phyloP scores from a whole-genome alignment of 108 stramenopile species.

The Craspedostauros australis region DNA sequence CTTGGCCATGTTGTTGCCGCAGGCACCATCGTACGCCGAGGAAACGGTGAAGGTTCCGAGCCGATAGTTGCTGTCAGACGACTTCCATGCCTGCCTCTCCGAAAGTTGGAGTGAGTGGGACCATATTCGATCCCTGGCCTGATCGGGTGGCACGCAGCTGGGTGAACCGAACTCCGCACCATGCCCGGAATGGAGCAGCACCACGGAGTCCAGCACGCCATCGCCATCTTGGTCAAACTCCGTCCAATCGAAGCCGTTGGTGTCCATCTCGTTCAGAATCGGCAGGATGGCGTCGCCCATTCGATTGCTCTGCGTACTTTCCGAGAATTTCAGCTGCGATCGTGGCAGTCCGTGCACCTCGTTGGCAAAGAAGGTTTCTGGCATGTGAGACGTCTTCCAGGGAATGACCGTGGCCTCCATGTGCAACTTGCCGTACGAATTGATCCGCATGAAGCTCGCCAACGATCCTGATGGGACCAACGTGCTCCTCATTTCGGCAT shows the following conservation, averaged over 20 bases:
- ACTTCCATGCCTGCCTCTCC: too few relatives aligned
- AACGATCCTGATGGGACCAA: slow-evolving; percentile 43
- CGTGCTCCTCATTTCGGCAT: too few relatives aligned
- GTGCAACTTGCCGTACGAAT: slow-evolving; percentile 29
- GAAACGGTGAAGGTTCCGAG: slow-evolving; percentile 36
- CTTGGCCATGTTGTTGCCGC: slow-evolving; percentile 2
- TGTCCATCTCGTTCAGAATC: slow-evolving; percentile 7
- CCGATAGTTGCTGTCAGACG: too few relatives aligned
- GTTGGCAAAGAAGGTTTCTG: slow-evolving; percentile 42
- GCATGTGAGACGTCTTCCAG: slow-evolving; percentile 38
- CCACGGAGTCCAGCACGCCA: neutral
- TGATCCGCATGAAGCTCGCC: slow-evolving; percentile 9
- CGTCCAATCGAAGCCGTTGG: neutral
- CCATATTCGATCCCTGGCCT: neutral
- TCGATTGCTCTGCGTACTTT: too few relatives aligned
- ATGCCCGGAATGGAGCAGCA: slow-evolving; percentile 2
- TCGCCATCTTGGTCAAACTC: slow-evolving; percentile 1
- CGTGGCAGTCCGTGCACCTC: slow-evolving; percentile 22
- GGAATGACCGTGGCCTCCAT: slow-evolving; percentile 27
- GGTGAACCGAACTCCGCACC: slow-evolving; percentile 19
- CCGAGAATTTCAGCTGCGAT: too few relatives aligned
- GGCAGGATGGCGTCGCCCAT: slow-evolving; percentile 10
- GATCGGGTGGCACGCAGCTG: slow-evolving; percentile 14
- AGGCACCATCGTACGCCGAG: slow-evolving; percentile 23
- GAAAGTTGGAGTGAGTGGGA: neutral